Evolutionary conservation across 768 basidiomycete genomes (phyloP).

Genomic region (Mrakia gelida): DNA sequence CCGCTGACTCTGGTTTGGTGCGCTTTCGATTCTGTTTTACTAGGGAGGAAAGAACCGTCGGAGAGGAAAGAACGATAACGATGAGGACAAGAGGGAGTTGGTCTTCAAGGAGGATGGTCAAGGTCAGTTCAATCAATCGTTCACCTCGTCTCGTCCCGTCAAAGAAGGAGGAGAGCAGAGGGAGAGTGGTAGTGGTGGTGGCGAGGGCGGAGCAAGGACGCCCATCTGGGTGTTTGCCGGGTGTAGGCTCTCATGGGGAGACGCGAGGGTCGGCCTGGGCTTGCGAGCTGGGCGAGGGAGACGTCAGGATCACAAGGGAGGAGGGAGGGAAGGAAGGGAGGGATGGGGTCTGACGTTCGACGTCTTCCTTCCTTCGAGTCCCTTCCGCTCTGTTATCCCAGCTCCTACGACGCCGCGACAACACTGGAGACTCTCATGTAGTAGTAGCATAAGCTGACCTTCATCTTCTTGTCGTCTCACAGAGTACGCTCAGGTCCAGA

Average conservation of each 20-base stretch:
- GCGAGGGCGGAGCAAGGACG: neutral
- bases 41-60: slow-evolving; percentile 99
- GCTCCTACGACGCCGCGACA: neutral
- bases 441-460: neutral
- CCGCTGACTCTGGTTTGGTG: neutral
- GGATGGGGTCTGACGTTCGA: neutral
- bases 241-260: too few species aligned
- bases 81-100: slow-evolving; percentile 95
- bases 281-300: too few species aligned
- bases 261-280: too few species aligned
- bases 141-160: neutral
- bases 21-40: neutral
- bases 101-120: slow-evolving; percentile 99
- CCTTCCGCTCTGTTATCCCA: neutral
- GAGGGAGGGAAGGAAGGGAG: neutral
- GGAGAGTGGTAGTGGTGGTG: neutral
- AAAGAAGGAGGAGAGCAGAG: neutral
- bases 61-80: slow-evolving; percentile 99
- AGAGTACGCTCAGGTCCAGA: slow-evolving; percentile 96
- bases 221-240: too few species aligned
- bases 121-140: slow-evolving; percentile 43
- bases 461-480: neutral
- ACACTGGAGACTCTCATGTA: neutral
- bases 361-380: slow-evolving; percentile 11
- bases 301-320: neutral